Conservation (phyloP, 176 grass and related monocot species). For the Phoenix roebelenii region DNA sequence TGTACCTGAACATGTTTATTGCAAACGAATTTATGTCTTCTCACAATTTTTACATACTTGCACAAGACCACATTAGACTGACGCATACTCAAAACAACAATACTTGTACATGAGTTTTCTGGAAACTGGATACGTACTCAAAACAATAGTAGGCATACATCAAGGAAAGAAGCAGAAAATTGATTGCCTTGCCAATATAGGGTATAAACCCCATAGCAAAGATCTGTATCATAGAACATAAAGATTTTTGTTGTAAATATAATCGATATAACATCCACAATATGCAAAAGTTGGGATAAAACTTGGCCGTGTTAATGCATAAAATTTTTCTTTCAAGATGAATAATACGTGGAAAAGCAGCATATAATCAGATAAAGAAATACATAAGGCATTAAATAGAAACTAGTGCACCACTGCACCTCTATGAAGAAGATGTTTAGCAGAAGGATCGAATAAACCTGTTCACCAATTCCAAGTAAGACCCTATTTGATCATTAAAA, state of each 20-base stretch:
- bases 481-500: slow-evolving; percentile 26
- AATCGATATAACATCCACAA: not conserved
- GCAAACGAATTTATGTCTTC: too few relatives aligned
- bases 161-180: slow-evolving; percentile 83
- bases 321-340: too few relatives aligned
- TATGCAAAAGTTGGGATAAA: slow-evolving; percentile 1
- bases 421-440: slow-evolving; percentile 89
- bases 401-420: slow-evolving; percentile 43
- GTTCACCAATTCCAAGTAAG: slow-evolving; percentile 77
- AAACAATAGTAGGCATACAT: slow-evolving; percentile 99
- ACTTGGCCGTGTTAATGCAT: too few relatives aligned
- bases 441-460: slow-evolving; percentile 76
- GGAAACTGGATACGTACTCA: slow-evolving; percentile 40
- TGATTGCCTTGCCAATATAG: slow-evolving; percentile 68
- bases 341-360: slow-evolving; percentile 1
- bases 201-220: slow-evolving; percentile 67
- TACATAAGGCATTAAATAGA: not conserved
- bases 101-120: not conserved
- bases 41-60: too few relatives aligned
- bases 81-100: too few relatives aligned
- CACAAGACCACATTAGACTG: too few relatives aligned
- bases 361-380: not conserved
- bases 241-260: slow-evolving; percentile 7
- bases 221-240: slow-evolving; percentile 42
- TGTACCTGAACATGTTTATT: slow-evolving; percentile 40